Evolutionary conservation across 345 rosid species (phyloP), one percentile per base, ranked within the genome.

Genomic region (Eutrema yunnanense): DNA sequence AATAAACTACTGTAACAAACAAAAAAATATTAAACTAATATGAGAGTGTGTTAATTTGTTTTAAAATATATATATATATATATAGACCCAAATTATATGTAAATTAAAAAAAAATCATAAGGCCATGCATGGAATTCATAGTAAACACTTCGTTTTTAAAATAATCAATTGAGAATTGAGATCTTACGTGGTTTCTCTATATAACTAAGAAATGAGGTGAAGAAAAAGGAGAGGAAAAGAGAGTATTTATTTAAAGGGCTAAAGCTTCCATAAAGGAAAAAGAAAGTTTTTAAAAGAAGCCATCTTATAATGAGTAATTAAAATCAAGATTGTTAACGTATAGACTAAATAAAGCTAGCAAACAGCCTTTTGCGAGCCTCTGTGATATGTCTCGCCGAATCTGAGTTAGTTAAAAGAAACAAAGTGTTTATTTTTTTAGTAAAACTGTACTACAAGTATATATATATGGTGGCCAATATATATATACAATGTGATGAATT

Each of bases 351-450:
- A 72, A 77, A 72, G 81, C 69, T 52, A 66, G 49, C 46, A 67
- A 69, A 72, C 81, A 77, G 73, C 63, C 81, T 77, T 77, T 77
- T 75, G 60, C 29, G 52, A 62, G 75, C 74, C 63, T 69, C 71
- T 62, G 47, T 69, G 50, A 19, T 53, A 46, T 62, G 79, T 75
- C 71, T 75, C 71, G 36, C 79, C 65, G 74, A 69, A 75, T 69
- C 74, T 75, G 38, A 75, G 65, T 69, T 75, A 59, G 56, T 54
- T 65, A 51, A 58, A 60, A 74, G 58, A 37, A 19, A 55, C 54
- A 26, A 72, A 68, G 61, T 32, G 62, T 9, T 27, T 32, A 54
- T 26, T 27, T 50, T 33, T 57, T 4, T 51, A 52, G 73, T 47
- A 67, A 51, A 32, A 13, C 67, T 67, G 32, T 41, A 47, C 60